Conservation (phyloP, 108 stramenopile genomes). For the Cylindrotheca closterium region DNA sequence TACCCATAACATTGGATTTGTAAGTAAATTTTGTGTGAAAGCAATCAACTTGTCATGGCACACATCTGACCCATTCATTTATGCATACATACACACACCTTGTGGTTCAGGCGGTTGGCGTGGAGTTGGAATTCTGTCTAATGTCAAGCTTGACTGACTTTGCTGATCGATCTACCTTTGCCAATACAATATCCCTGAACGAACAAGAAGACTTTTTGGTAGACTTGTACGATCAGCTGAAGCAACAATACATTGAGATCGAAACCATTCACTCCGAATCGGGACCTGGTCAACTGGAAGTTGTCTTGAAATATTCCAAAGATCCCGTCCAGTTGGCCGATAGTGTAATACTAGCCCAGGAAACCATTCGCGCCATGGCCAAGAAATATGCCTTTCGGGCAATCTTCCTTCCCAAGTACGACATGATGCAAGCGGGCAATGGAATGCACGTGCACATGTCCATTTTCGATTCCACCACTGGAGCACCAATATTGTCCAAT, state of each 20-base stretch:
- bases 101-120: conserved; percentile 65
- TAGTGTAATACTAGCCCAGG: conserved; percentile 58
- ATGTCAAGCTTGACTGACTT: conserved; percentile 31
- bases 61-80: background rate
- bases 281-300: conserved; percentile 78
- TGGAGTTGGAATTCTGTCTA: conserved; percentile 75
- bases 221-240: conserved; percentile 60
- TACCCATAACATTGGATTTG: conserved; percentile 51
- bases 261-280: conserved; percentile 74
- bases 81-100: no score
- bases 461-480: conserved; percentile 33
- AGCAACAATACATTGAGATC: conserved; percentile 63
- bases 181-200: conserved; percentile 60
- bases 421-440: conserved; percentile 61
- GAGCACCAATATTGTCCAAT: background rate
- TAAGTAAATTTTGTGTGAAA: conserved; percentile 9
- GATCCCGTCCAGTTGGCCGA: conserved; percentile 67
- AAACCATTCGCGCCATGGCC: conserved; percentile 69
- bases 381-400: conserved; percentile 48
- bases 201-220: conserved; percentile 72
- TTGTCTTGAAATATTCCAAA: conserved; percentile 59
- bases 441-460: conserved; percentile 82
- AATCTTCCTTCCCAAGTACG: conserved; percentile 73
- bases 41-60: background rate
- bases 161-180: conserved; percentile 65